These are phyloP conservation scores for Saccharomycopsis oosterbeekiorum DNA, from an alignment of 805 yeast species.

Conservation along the genomic window DNA sequence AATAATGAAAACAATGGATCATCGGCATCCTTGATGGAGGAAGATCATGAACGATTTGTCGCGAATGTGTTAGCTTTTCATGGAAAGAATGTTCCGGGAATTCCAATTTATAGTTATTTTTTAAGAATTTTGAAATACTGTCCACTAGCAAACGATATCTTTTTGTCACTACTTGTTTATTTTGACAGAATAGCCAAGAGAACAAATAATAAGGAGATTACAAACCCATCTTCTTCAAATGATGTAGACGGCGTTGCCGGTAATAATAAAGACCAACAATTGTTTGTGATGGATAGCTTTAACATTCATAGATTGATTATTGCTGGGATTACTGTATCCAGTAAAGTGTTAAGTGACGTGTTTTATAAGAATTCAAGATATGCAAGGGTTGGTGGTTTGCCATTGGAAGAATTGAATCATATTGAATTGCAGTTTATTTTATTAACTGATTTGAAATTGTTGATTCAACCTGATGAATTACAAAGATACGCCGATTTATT, in stretches of 20 bases:
- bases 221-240: conserved; percentile 15
- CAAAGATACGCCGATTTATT: conserved; percentile 84
- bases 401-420: conserved; percentile 85
- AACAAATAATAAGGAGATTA: conserved; percentile 37
- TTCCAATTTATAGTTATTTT: conserved; percentile 79
- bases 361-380: conserved; percentile 90
- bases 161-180: conserved; percentile 78
- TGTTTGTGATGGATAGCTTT: conserved; percentile 92
- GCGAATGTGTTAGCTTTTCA: conserved; percentile 82
- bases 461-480: conserved; percentile 84
- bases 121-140: conserved; percentile 90
- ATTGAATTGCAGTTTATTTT: conserved; percentile 83
- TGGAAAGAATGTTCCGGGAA: conserved; percentile 95
- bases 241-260: background rate
- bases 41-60: conserved; percentile 35
- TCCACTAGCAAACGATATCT: conserved; percentile 97
- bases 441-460: conserved; percentile 72
- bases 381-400: conserved; percentile 93
- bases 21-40: conserved; percentile 23
- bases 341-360: conserved; percentile 89
- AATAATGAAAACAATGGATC: conserved; percentile 55
- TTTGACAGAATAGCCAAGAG: conserved; percentile 88
- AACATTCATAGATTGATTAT: conserved; percentile 91
- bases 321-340: conserved; percentile 90
- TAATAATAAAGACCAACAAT: conserved; percentile 29